These are phyloP conservation scores for Rhodofomes roseus DNA, from an alignment of 1,284 basidiomycete genomes.

Conservation along the genomic window DNA sequence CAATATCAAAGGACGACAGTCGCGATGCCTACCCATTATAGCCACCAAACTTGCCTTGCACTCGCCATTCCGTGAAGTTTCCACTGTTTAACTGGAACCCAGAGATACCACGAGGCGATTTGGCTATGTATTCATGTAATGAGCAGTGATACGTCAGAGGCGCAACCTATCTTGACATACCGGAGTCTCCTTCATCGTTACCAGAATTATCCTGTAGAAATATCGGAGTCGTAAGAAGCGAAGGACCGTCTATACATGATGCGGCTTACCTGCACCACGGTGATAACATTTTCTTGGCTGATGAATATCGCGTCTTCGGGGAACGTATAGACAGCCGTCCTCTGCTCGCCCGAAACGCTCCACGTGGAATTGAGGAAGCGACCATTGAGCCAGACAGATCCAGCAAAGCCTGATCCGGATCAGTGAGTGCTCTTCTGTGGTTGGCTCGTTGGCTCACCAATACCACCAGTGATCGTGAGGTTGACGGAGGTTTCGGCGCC, in stretches of 20 bases:
- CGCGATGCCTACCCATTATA: conserved; percentile 54
- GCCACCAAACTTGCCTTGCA: conserved; percentile 79
- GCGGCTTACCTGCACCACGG: conserved; percentile 58
- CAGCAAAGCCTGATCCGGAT: conserved; percentile 79
- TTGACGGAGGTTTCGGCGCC: conserved; percentile 59
- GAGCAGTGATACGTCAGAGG: background rate
- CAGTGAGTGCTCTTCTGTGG: too few relatives aligned
- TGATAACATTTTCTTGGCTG: conserved; percentile 67
- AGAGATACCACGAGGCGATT: conserved; percentile 75
- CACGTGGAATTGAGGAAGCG: conserved; percentile 68
- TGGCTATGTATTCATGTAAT: conserved; percentile 29
- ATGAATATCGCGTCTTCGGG: conserved; percentile 46
- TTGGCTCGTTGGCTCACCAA: too few relatives aligned
- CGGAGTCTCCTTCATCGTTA: conserved; percentile 51
- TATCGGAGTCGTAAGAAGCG: too few relatives aligned
- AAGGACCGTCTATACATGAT: background rate
- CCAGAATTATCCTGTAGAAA: conserved; percentile 89
- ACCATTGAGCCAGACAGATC: conserved; percentile 75
- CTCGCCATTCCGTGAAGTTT: conserved; percentile 67
- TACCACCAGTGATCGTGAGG: conserved; percentile 74
- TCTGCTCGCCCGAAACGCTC: conserved; percentile 56
- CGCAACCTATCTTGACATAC: conserved; percentile 27
- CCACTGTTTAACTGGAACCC: conserved; percentile 64
- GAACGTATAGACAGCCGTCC: conserved; percentile 61
- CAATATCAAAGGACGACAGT: background rate